phyloP scores from a whole-genome alignment of 163 green algal species.

The Scenedesmus sp. region DNA sequence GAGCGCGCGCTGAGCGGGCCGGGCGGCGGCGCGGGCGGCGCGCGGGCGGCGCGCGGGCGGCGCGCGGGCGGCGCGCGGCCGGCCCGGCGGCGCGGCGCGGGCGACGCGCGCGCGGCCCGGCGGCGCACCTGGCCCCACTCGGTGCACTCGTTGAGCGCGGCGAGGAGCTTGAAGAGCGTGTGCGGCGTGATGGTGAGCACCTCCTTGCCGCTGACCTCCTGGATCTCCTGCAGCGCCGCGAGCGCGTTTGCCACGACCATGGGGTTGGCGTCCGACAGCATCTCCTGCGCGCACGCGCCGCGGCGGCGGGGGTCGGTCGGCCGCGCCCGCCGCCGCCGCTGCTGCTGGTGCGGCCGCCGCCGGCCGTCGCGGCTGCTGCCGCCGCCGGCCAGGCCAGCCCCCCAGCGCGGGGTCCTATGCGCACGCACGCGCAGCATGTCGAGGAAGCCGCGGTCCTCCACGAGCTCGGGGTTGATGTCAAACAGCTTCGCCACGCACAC shows the following conservation, averaged over 20 bases:
- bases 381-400: background rate
- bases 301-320: no score
- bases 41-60: no score
- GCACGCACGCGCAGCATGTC: conserved; percentile 81
- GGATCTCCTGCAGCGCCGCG: conserved; percentile 88
- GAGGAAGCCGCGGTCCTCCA: conserved; percentile 97
- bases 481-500: conserved; percentile 99
- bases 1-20: no score
- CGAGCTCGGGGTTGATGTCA: conserved; percentile 97
- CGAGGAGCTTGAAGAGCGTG: conserved; percentile 94
- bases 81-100: no score
- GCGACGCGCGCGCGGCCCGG: background rate
- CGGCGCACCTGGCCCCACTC: conserved; percentile 94
- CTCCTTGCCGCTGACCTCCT: conserved; percentile 62
- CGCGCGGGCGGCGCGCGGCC: no score
- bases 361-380: background rate
- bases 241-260: conserved; percentile 99
- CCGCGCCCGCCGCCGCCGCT: background rate
- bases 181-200: conserved; percentile 79
- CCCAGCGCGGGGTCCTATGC: background rate
- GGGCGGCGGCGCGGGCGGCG: no score
- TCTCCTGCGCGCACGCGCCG: conserved; percentile 66
- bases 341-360: background rate
- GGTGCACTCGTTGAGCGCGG: conserved; percentile 98
- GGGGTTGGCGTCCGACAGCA: conserved; percentile 96